phyloP scores from a whole-genome alignment of 768 basidiomycete species.

The Pulveroboletus frians region DNA sequence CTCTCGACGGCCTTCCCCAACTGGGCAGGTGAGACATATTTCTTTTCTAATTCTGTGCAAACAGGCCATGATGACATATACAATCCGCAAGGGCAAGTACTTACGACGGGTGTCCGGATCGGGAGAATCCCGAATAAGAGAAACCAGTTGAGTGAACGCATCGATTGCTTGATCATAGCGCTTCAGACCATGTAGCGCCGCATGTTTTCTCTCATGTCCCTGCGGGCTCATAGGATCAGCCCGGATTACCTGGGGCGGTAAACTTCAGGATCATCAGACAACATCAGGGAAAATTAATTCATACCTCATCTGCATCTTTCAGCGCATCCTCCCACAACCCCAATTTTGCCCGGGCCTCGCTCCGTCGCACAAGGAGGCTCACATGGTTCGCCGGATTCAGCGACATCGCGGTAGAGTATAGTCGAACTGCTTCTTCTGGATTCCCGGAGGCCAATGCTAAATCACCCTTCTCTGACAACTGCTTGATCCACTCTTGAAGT shows the following conservation, averaged over 20 bases:
- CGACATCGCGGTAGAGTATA: constrained; percentile 4
- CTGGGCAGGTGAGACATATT: background rate
- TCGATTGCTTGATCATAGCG: background rate
- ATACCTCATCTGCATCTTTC: constrained; percentile 12
- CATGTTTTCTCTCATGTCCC: constrained; percentile 5
- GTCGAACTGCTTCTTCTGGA: constrained; percentile 1
- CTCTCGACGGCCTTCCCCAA: background rate
- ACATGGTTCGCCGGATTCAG: background rate
- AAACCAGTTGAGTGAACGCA: background rate
- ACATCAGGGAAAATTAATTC: too few species aligned
- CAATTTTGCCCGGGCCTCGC: background rate
- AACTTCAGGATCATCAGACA: background rate
- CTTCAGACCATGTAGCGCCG: background rate
- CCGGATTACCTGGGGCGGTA: background rate
- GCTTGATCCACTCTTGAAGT: background rate
- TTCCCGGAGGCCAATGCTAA: background rate
- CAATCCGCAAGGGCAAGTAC: background rate
- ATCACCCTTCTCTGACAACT: background rate
- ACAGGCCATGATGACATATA: background rate
- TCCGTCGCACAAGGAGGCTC: constrained; percentile 6
- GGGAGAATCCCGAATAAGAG: background rate
- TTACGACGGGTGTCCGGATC: background rate
- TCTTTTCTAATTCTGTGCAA: background rate
- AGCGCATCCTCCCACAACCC: constrained; percentile 8
- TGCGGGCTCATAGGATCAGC: background rate